These are phyloP conservation scores for Neltuma alba DNA, from an alignment of 306 rosid genomes.

Conservation along the genomic window DNA sequence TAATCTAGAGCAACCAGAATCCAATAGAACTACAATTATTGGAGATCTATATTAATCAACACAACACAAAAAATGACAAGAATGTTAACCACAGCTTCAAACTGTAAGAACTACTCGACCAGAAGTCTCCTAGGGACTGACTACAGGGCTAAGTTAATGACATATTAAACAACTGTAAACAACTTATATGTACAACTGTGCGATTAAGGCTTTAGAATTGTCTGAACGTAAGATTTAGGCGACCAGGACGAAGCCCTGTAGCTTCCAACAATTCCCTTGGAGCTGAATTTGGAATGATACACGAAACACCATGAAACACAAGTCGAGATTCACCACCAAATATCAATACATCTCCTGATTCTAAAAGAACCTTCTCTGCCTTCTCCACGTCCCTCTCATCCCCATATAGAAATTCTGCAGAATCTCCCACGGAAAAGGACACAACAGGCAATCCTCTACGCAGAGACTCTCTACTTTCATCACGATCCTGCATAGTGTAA, in stretches of 20 bases:
- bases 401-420: conserved; percentile 77
- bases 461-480: conserved; percentile 65
- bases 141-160: background rate
- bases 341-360: conserved; percentile 74
- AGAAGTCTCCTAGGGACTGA: background rate
- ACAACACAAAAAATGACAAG: background rate
- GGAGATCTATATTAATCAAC: background rate
- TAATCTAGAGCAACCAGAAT: background rate
- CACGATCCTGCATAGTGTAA: conserved; percentile 54
- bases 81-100: background rate
- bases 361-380: conserved; percentile 55
- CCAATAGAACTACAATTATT: background rate
- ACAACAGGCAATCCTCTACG: conserved; percentile 63
- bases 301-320: conserved; percentile 70
- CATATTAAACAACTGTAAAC: background rate
- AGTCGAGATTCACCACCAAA: conserved; percentile 72
- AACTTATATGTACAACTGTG: background rate
- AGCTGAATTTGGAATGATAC: conserved; percentile 58
- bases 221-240: conserved; percentile 78
- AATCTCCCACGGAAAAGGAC: conserved; percentile 70
- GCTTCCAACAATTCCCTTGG: conserved; percentile 48
- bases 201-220: conserved; percentile 31
- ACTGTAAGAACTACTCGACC: background rate
- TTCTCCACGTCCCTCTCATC: conserved; percentile 48
- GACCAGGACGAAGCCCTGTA: conserved; percentile 55